These are phyloP conservation scores for Xenoacremonium recifei DNA, from an alignment of 2,329 filamentous ascomycete genomes.

Conservation along the genomic window DNA sequence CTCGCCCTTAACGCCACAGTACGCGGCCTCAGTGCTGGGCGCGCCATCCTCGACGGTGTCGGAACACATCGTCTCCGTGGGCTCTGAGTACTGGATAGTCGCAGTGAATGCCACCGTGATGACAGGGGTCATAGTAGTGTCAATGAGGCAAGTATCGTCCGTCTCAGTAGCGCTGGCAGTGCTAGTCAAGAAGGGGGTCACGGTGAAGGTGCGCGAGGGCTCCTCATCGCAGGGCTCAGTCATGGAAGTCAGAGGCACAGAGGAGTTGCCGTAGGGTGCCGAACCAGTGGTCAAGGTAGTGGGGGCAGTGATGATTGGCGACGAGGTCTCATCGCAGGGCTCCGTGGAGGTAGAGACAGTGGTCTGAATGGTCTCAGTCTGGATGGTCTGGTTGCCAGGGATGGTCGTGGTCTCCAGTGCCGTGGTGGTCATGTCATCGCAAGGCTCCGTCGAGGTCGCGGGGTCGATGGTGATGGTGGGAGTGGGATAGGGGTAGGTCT, in stretches of 20 bases:
- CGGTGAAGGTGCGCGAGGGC: constrained; percentile 2
- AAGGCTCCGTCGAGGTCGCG: no score
- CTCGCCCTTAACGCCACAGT: constrained; percentile 40
- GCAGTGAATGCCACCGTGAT: constrained; percentile 20
- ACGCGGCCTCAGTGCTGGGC: constrained; percentile 25
- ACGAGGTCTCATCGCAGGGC: not conserved
- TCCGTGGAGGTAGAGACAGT: not conserved
- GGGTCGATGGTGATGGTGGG: not conserved
- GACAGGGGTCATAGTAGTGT: constrained; percentile 32
- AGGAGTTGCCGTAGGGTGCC: not conserved
- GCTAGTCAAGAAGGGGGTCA: constrained; percentile 8
- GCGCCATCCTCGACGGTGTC: constrained; percentile 28
- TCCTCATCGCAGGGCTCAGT: constrained; percentile 12
- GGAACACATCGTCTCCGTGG: constrained; percentile 32
- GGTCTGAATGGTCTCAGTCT: constrained; percentile 3
- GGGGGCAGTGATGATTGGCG: constrained; percentile 10
- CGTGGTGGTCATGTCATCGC: not conserved
- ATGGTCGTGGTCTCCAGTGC: not conserved
- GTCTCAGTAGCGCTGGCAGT: constrained; percentile 2
- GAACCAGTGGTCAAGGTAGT: constrained; percentile 9
- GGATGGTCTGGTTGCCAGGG: not conserved
- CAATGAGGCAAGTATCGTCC: constrained; percentile 28
- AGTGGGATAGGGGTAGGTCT: not conserved
- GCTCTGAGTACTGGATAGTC: constrained; percentile 19
- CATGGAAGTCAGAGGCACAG: not conserved